A percentile compares a stretch with the other conserved stretches of the same genome.
These are phyloP conservation scores for Tephrocybe sp. DNA, from an alignment of 768 basidiomycete species.

Conservation along the genomic window DNA sequence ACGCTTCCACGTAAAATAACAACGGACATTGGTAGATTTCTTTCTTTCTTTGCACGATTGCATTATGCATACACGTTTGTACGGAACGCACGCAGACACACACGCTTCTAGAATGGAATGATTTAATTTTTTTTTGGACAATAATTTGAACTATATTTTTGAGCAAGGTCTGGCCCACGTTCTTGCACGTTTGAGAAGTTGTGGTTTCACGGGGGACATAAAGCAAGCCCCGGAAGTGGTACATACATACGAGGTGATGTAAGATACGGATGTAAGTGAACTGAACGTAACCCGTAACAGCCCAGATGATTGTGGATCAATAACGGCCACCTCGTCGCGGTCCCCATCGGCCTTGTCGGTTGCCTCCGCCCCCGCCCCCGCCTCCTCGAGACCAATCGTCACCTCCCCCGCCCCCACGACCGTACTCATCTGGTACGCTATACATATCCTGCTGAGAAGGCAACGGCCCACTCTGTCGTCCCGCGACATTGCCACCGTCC, in stretches of 20 bases:
- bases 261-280: no score
- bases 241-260: no score
- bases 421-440: constrained; percentile 38
- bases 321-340: constrained; percentile 24
- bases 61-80: neutral
- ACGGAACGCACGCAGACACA: neutral
- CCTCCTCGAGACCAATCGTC: constrained; percentile 32
- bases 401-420: constrained; percentile 30
- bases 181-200: no score
- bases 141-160: no score
- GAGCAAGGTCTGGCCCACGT: no score
- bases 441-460: constrained; percentile 53
- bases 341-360: constrained; percentile 29
- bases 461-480: constrained; percentile 31
- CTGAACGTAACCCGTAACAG: no score
- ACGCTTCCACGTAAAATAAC: neutral
- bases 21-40: neutral
- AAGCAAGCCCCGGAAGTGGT: no score
- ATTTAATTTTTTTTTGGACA: no score
- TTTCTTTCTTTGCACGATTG: neutral
- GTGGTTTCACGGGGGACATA: no score
- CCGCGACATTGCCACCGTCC: constrained; percentile 13
- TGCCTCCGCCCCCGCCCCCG: constrained; percentile 27
- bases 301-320: no score
- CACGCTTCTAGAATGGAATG: no score